phyloP scores from a whole-genome alignment of 2,329 filamentous ascomycete species.

The Epichloe glyceriae region DNA sequence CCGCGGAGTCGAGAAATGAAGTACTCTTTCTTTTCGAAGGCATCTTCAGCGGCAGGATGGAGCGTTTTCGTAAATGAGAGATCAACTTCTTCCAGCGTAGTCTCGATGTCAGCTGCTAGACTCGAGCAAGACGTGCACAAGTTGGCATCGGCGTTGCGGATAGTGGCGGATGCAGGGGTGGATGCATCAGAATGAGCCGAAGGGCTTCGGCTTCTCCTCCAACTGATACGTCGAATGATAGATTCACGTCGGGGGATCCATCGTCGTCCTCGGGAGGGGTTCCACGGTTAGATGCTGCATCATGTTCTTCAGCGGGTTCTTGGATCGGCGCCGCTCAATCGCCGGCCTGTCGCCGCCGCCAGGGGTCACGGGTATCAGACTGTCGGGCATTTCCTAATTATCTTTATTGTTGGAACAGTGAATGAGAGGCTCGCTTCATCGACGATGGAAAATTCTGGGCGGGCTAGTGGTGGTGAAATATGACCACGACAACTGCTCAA shows the following conservation, averaged over 20 bases:
- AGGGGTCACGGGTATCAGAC: conserved; percentile 13
- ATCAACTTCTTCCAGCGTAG: conserved; percentile 20
- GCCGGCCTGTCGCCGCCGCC: conserved; percentile 13
- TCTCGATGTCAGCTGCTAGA: conserved; percentile 21
- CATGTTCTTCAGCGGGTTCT: conserved; percentile 23
- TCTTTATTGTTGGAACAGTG: background rate
- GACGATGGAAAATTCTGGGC: background rate
- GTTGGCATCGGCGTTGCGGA: conserved; percentile 17
- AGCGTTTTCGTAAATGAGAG: conserved; percentile 15
- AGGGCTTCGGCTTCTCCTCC: conserved; percentile 23
- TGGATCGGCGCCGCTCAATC: conserved; percentile 20
- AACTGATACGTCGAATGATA: conserved; percentile 23
- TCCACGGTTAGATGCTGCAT: conserved; percentile 26
- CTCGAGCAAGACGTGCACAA: conserved; percentile 19
- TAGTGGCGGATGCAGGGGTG: conserved; percentile 7
- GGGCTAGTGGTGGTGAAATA: too few species aligned
- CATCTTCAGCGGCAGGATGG: conserved; percentile 17
- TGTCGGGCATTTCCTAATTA: conserved; percentile 15
- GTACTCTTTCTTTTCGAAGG: conserved; percentile 20
- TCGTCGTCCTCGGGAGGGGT: conserved; percentile 16
- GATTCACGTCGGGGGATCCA: conserved; percentile 17
- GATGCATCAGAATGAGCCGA: conserved; percentile 21
- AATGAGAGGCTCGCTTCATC: background rate
- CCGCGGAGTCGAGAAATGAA: conserved; percentile 15
- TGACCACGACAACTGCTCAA: too few species aligned